A percentile compares a stretch with the other conserved stretches of the same genome.
These are phyloP conservation scores for Pythium dissimile DNA, from an alignment of 352 stramenopile genomes.

Conservation along the genomic window DNA sequence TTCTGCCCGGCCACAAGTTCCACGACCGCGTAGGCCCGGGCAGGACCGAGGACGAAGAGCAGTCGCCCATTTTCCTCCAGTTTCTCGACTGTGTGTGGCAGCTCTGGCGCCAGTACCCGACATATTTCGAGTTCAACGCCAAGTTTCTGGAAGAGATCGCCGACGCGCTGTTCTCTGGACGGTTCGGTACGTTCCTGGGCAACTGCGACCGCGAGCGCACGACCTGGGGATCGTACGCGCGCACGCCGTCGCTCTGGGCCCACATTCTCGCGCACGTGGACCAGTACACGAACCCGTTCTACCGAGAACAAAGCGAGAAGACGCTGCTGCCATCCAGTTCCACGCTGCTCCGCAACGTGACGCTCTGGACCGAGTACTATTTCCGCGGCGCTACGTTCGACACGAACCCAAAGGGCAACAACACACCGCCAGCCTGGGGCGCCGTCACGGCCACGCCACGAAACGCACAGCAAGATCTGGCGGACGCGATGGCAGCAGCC, in stretches of 20 bases:
- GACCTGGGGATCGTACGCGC: constrained; percentile 40
- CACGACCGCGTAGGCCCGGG: constrained; percentile 76
- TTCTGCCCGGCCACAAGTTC: constrained; percentile 87
- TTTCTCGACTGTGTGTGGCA: constrained; percentile 91
- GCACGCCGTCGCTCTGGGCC: constrained; percentile 73
- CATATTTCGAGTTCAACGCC: constrained; percentile 84
- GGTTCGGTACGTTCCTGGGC: constrained; percentile 85
- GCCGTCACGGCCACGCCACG: constrained; percentile 2
- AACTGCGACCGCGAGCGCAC: constrained; percentile 83
- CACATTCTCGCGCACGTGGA: constrained; percentile 44
- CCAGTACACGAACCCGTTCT: constrained; percentile 72
- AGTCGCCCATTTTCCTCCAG: constrained; percentile 87
- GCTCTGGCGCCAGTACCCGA: constrained; percentile 72
- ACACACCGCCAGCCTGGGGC: constrained; percentile 40
- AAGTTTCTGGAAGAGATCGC: constrained; percentile 64
- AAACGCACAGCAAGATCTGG: constrained; percentile 51
- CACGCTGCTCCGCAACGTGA: constrained; percentile 63
- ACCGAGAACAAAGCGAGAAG: constrained; percentile 38
- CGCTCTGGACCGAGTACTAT: constrained; percentile 82
- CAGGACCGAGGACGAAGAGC: constrained; percentile 69
- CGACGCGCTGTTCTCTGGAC: constrained; percentile 67
- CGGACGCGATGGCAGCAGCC: constrained; percentile 49
- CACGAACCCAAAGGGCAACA: constrained; percentile 37
- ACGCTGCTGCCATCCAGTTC: constrained; percentile 54
- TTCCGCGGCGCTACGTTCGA: constrained; percentile 54